Conservation (phyloP, 306 rosid species). For the Geum urbanum region DNA sequence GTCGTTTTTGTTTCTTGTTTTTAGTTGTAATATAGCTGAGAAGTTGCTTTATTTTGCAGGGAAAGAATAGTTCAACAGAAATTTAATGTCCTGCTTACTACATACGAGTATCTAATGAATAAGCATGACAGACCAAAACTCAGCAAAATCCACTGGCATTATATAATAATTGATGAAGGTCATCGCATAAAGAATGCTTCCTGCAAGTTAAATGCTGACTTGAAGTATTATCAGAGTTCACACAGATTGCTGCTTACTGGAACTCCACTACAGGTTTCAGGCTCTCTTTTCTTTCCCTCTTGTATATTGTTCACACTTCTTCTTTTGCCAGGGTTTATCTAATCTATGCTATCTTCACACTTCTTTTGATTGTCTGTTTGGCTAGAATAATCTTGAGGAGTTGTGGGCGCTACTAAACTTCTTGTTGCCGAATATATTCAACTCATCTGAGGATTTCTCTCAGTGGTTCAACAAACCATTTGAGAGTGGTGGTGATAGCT, state of each 20-base stretch:
- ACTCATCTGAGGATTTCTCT: slow-evolving; percentile 94
- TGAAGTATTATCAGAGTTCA: slow-evolving; percentile 91
- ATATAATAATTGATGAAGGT: slow-evolving; percentile 95
- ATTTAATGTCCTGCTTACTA: slow-evolving; percentile 93
- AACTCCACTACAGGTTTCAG: slow-evolving; percentile 87
- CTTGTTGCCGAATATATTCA: slow-evolving; percentile 94
- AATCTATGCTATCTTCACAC: slow-evolving; percentile 15
- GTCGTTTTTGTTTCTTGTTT: neutral
- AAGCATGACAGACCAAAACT: slow-evolving; percentile 98
- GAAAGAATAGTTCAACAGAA: slow-evolving; percentile 90
- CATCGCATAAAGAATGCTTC: slow-evolving; percentile 99
- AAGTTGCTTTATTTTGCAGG: slow-evolving; percentile 49
- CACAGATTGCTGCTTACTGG: slow-evolving; percentile 98
- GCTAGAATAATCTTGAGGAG: slow-evolving; percentile 97
- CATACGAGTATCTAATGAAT: slow-evolving; percentile 98
- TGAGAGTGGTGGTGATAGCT: slow-evolving; percentile 88
- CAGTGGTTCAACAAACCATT: slow-evolving; percentile 99
- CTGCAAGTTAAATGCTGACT: slow-evolving; percentile 94
- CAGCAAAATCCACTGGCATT: slow-evolving; percentile 95
- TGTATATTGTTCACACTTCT: neutral
- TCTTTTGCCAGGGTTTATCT: slow-evolving; percentile 11
- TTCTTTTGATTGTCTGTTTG: slow-evolving; percentile 23
- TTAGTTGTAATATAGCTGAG: slow-evolving; percentile 22
- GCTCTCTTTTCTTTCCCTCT: slow-evolving; percentile 22
- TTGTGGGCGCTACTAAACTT: slow-evolving; percentile 97